A percentile compares a stretch with the other conserved stretches of the same genome.
Evolutionary conservation across 2,329 filamentous ascomycete species (phyloP).

Genomic region (Penicillium sp.): DNA sequence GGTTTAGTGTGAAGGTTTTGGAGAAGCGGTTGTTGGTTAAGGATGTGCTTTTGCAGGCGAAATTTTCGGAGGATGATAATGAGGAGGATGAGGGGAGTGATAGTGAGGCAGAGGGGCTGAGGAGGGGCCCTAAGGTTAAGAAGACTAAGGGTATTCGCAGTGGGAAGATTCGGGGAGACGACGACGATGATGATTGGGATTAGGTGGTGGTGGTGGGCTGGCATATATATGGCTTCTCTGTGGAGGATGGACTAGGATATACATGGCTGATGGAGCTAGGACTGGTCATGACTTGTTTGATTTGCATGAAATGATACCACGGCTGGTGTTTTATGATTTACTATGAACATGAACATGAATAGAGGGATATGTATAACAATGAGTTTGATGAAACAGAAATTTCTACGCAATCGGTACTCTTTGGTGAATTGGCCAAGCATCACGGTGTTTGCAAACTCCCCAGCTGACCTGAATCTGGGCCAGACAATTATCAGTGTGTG

Average conservation of each 20-base stretch:
- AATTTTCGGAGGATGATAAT: slow-evolving; percentile 31
- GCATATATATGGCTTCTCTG: not conserved
- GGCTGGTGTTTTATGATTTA: not conserved
- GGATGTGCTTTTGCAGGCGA: slow-evolving; percentile 43
- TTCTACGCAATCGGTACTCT: not conserved
- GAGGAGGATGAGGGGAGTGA: slow-evolving; percentile 30
- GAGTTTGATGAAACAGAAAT: not conserved
- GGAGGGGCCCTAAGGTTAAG: slow-evolving; percentile 13
- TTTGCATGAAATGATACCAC: not conserved
- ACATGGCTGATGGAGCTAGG: not conserved
- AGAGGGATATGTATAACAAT: not conserved
- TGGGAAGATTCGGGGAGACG: slow-evolving; percentile 36
- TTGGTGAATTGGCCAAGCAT: not conserved
- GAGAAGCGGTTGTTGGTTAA: slow-evolving; percentile 47
- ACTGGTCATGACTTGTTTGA: not conserved
- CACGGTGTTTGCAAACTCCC: not conserved
- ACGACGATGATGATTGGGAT: slow-evolving; percentile 53
- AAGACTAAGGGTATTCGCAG: slow-evolving; percentile 32
- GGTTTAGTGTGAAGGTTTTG: slow-evolving; percentile 45
- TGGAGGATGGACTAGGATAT: too few relatives aligned
- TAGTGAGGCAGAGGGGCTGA: slow-evolving; percentile 23
- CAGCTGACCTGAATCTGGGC: not conserved
- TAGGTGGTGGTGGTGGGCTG: slow-evolving; percentile 29
- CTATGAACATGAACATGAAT: not conserved
- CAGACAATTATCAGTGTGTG: not conserved